Base-by-base conservation (phyloP, 441 rosid species). In the Croton laevigatus region DNA sequence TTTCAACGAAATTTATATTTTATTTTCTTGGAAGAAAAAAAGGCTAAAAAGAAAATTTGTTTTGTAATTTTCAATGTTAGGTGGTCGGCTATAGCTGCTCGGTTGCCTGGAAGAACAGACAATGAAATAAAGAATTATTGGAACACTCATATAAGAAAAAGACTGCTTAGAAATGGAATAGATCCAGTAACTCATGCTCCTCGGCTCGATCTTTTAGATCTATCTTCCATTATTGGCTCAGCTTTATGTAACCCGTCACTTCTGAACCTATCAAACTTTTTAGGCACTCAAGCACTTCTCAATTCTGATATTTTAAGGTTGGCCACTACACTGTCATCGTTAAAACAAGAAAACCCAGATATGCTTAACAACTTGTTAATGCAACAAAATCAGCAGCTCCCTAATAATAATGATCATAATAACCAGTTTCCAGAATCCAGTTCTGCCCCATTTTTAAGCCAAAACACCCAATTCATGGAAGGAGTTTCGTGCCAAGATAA, bases 71-170 rank as follows among this genome's bases (percentile, higher is more conserved):
- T 63, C 62, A 61, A 76, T 66, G 69, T 77, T 75, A 93, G 98
- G 84, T 93, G 98, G 98, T 91, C 97, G 2, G 97, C 94, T 3
- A 93, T 93, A 81, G 98, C 97, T 23, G 91, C 88, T 79, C 93
- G 94, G 16, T 81, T 93, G 74, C 98, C 97, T 0, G 98, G 97
- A 68, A 85, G 98, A 73, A 91, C 97, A 0, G 98, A 93, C 61
- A 93, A 93, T 52, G 97, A 93, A 79, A 91, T 93, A 61, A 93
- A 93, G 81, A 93, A 93, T 68, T 87, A 86, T 64, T 93, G 98
- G 98, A 91, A 93, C 84, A 93, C 98, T n/a, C 97, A 85, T 51
- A 88, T 91, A 48, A 82, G 97, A 17, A 93, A 88, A 78, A 83
- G 93, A 80, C 93, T 93, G 11, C 84, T 89, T 4, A 76, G 87